A percentile compares a stretch with the other conserved stretches of the same genome.
These are phyloP conservation scores for Cladosporium sp. DNA, from an alignment of 2,329 filamentous ascomycete species.

Conservation along the genomic window DNA sequence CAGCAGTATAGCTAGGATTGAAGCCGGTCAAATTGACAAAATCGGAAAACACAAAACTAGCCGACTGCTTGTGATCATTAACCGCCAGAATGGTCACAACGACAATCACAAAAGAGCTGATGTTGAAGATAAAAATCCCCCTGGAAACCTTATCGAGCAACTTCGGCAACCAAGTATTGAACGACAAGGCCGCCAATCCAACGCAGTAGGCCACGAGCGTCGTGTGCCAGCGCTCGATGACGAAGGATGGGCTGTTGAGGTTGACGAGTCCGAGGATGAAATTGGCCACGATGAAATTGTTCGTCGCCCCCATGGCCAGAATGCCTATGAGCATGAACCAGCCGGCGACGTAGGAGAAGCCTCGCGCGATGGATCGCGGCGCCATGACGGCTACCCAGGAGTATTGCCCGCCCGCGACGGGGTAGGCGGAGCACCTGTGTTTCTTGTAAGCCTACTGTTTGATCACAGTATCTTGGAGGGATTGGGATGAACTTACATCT, in stretches of 20 bases:
- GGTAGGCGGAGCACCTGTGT: constrained; percentile 47
- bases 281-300: constrained; percentile 52
- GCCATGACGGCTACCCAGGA: constrained; percentile 56
- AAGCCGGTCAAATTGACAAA: constrained; percentile 55
- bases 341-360: constrained; percentile 37
- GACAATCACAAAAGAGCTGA: constrained; percentile 49
- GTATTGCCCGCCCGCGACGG: constrained; percentile 55
- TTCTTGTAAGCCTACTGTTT: no score
- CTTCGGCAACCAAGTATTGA: constrained; percentile 50
- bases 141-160: constrained; percentile 50
- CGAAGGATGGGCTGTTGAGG: constrained; percentile 48
- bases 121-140: constrained; percentile 51
- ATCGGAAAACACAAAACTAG: constrained; percentile 52
- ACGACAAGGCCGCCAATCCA: constrained; percentile 39
- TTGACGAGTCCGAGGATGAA: constrained; percentile 54
- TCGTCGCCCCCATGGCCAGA: constrained; percentile 51
- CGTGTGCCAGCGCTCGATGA: constrained; percentile 54
- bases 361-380: constrained; percentile 36
- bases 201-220: constrained; percentile 51
- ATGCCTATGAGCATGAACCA: constrained; percentile 40
- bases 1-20: constrained; percentile 46
- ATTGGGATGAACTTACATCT: constrained; percentile 39
- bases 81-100: constrained; percentile 50
- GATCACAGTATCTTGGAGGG: no score
- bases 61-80: constrained; percentile 51